Conservation (phyloP, 2,329 filamentous ascomycete genomes). For the Fusarium nematophilum region DNA sequence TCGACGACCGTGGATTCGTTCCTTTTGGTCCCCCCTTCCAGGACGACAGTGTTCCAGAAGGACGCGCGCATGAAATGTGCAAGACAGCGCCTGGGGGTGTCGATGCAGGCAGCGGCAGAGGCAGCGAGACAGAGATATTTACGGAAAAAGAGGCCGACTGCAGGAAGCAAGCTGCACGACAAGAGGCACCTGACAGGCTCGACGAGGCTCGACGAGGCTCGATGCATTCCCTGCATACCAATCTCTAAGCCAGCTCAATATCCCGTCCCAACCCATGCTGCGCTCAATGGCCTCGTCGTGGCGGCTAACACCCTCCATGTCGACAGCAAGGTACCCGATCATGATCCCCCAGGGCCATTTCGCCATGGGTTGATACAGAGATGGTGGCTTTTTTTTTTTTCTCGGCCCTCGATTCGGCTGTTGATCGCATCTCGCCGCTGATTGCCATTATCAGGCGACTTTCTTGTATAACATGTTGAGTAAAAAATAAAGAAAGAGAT, state of each 20-base stretch:
- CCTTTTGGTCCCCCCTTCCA: constrained; percentile 3
- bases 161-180: not conserved
- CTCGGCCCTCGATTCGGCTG: not conserved
- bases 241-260: constrained; percentile 23
- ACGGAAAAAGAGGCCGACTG: constrained; percentile 17
- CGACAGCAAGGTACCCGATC: constrained; percentile 8
- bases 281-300: constrained; percentile 10
- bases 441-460: not conserved
- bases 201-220: constrained; percentile 7
- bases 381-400: constrained; percentile 4
- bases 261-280: constrained; percentile 24
- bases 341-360: constrained; percentile 6
- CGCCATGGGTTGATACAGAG: constrained; percentile 3
- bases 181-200: constrained; percentile 4
- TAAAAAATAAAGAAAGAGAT: too few species aligned
- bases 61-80: constrained; percentile 27
- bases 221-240: constrained; percentile 8
- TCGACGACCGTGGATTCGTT: constrained; percentile 9
- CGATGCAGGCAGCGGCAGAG: not conserved
- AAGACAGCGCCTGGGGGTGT: not conserved
- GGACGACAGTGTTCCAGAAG: constrained; percentile 29
- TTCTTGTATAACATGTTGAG: not conserved
- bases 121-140: not conserved
- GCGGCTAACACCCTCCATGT: constrained; percentile 18
- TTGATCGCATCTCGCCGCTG: not conserved